These are phyloP conservation scores for Phyllostachys edulis DNA, from an alignment of 176 grass and related monocot species.

Conservation along the genomic window DNA sequence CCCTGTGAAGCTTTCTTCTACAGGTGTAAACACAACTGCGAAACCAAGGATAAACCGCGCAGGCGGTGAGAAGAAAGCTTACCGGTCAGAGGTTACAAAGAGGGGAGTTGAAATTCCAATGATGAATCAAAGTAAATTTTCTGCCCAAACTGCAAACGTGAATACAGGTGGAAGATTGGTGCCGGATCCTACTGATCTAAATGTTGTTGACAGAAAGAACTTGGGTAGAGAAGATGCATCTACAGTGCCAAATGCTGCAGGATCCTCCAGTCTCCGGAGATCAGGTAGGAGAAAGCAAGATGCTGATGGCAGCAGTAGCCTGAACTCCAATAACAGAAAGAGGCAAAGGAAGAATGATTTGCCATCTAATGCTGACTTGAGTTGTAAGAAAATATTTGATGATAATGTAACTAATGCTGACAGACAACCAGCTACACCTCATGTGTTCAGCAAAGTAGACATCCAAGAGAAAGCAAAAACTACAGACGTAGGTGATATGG, in stretches of 20 bases:
- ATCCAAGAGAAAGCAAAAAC: constrained; percentile 32
- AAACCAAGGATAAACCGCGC: constrained; percentile 1
- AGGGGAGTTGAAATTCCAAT: neutral
- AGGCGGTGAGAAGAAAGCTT: constrained; percentile 29
- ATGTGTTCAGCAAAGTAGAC: constrained; percentile 33
- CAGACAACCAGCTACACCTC: constrained; percentile 24
- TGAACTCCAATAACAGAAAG: constrained; percentile 29
- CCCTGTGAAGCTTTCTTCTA: constrained; percentile 37
- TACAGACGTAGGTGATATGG: constrained; percentile 28
- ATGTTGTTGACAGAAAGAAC: constrained; percentile 23
- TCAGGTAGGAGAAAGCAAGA: constrained; percentile 41
- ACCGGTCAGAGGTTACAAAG: neutral
- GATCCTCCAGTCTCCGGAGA: constrained; percentile 26
- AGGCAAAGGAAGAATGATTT: constrained; percentile 34
- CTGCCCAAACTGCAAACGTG: constrained; percentile 14
- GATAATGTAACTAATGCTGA: constrained; percentile 11
- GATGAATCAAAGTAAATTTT: constrained; percentile 16
- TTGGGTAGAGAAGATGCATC: constrained; percentile 25
- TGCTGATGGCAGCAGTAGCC: constrained; percentile 25
- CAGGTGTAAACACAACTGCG: constrained; percentile 14
- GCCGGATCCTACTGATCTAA: constrained; percentile 13
- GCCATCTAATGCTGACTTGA: constrained; percentile 32
- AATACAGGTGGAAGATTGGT: constrained; percentile 16
- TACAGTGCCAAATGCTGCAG: constrained; percentile 7
- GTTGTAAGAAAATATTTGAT: constrained; percentile 17